Conservation (phyloP, 2,329 filamentous ascomycete genomes). For the Lasiodiplodia sp. region DNA sequence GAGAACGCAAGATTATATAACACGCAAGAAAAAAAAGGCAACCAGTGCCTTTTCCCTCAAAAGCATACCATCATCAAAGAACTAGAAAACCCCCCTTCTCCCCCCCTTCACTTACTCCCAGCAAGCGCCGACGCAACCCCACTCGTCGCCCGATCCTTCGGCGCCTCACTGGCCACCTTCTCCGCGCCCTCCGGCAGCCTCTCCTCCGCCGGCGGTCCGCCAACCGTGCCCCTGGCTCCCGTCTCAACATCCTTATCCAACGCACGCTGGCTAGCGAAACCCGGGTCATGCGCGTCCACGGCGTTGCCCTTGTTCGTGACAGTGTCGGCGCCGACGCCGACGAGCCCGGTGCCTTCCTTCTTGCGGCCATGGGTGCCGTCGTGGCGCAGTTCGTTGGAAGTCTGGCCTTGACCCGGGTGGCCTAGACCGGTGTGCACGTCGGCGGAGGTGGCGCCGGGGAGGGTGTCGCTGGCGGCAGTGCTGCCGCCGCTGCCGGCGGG, state of each 20-base stretch:
- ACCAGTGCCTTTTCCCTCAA: no score
- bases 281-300: constrained; percentile 44
- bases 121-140: neutral
- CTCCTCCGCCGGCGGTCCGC: constrained; percentile 45
- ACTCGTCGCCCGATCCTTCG: constrained; percentile 8
- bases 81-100: no score
- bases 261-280: constrained; percentile 48
- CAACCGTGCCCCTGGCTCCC: constrained; percentile 43
- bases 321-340: constrained; percentile 51
- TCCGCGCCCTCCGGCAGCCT: constrained; percentile 42
- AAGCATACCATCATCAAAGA: no score
- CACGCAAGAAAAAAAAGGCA: no score
- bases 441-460: constrained; percentile 60
- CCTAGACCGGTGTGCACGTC: constrained; percentile 63
- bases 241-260: constrained; percentile 44
- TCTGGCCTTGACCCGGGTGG: constrained; percentile 59
- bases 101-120: neutral
- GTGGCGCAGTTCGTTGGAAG: constrained; percentile 55
- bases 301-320: constrained; percentile 33
- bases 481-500: constrained; percentile 33
- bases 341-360: constrained; percentile 51
- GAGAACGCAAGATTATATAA: no score
- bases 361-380: constrained; percentile 54
- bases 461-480: constrained; percentile 55
- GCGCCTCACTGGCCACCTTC: constrained; percentile 38